Evolutionary conservation across 495 filamentous ascomycete species (phyloP).

Genomic region (Entonaema liquescens): DNA sequence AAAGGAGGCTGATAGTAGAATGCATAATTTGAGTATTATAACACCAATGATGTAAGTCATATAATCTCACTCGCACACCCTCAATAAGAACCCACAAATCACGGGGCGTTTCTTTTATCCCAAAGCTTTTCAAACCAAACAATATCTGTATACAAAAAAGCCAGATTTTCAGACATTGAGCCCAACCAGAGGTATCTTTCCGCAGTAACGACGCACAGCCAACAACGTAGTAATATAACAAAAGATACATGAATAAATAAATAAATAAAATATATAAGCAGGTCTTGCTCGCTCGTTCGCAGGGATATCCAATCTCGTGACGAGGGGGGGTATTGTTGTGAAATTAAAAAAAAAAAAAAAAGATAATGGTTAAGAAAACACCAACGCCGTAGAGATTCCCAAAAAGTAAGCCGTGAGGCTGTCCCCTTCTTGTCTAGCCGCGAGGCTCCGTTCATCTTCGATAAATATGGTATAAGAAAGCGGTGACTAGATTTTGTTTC

Average conservation of each 20-base stretch:
- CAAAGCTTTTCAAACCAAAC: neutral
- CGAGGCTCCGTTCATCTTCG: slow-evolving; percentile 55
- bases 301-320: slow-evolving; percentile 7
- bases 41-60: neutral
- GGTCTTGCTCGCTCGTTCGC: neutral
- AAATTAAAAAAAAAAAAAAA: slow-evolving; percentile 28
- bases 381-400: slow-evolving; percentile 33
- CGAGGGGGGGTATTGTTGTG: slow-evolving; percentile 19
- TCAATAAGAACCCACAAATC: neutral
- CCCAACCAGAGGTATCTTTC: slow-evolving; percentile 9
- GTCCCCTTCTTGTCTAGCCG: slow-evolving; percentile 54
- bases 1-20: neutral
- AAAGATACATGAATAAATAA: neutral
- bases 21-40: neutral
- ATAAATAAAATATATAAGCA: neutral
- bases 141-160: neutral
- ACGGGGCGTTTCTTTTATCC: neutral
- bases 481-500: slow-evolving; percentile 20
- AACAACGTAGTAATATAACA: neutral
- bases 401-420: slow-evolving; percentile 58
- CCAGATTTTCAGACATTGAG: neutral
- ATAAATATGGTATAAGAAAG: slow-evolving; percentile 30
- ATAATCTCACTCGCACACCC: neutral
- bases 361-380: slow-evolving; percentile 21
- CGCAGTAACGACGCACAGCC: neutral